Percentiles rank a stretch among this genome's conserved stretches.
Conservation (phyloP, 768 basidiomycete species). For the Floccularia luteovirens region DNA sequence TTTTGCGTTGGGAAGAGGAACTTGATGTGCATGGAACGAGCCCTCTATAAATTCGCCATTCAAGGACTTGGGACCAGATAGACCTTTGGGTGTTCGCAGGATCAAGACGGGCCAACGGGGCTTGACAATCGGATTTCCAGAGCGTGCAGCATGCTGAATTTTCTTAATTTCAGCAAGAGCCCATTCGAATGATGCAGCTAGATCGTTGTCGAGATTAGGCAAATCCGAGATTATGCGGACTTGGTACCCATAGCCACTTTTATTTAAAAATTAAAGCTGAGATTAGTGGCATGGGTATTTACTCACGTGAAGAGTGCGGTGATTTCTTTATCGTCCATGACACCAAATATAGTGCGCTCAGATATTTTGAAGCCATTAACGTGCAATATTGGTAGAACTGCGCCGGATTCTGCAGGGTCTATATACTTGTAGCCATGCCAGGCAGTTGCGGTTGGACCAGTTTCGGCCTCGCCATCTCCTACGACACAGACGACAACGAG, state of each 20-base stretch:
- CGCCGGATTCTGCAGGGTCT: conserved; percentile 84
- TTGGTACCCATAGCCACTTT: conserved; percentile 83
- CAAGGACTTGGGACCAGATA: conserved; percentile 58
- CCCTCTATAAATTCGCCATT: conserved; percentile 73
- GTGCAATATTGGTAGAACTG: conserved; percentile 86
- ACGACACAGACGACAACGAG: conserved; percentile 74
- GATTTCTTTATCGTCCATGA: conserved; percentile 86
- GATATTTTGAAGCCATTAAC: conserved; percentile 89
- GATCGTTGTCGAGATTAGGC: conserved; percentile 62
- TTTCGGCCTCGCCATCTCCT: conserved; percentile 87
- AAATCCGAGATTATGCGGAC: conserved; percentile 72
- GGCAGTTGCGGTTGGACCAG: conserved; percentile 70
- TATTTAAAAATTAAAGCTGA: conserved; percentile 3
- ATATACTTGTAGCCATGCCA: conserved; percentile 90
- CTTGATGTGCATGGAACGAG: conserved; percentile 83
- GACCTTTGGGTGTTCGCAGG: conserved; percentile 82
- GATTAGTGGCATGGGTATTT: not conserved
- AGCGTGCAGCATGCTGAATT: conserved; percentile 76
- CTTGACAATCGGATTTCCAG: conserved; percentile 70
- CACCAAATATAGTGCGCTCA: conserved; percentile 83
- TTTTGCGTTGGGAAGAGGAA: conserved; percentile 72
- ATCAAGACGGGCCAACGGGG: conserved; percentile 90
- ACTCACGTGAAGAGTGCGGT: conserved; percentile 63
- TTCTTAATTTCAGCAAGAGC: conserved; percentile 62
- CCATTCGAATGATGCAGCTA: conserved; percentile 82